Percentiles rank a stretch among this genome's conserved stretches.
phyloP scores from a whole-genome alignment of 148 eudicot species.

The Fagopyrum tataricum region DNA sequence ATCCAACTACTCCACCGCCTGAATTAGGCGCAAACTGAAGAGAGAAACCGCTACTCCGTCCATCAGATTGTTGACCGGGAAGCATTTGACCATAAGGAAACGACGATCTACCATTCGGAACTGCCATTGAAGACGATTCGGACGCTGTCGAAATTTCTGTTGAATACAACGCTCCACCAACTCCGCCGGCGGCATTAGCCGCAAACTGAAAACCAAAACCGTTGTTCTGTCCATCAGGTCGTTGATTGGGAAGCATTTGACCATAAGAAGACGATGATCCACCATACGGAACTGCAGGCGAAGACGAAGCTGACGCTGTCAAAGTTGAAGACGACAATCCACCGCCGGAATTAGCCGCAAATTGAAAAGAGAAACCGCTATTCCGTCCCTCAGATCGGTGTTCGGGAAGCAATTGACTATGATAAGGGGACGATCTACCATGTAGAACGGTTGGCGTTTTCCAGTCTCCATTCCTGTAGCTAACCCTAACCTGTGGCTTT shows the following conservation, averaged over 20 bases:
- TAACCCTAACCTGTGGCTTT: background rate
- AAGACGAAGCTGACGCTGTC: background rate
- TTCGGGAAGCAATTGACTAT: background rate
- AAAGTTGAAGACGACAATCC: background rate
- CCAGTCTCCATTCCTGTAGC: background rate
- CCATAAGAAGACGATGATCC: background rate
- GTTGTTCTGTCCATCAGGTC: background rate
- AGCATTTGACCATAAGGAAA: background rate
- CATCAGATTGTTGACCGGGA: background rate
- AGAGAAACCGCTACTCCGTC: background rate
- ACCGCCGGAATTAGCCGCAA: background rate
- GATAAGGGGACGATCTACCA: constrained; percentile 8
- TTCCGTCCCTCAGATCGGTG: background rate
- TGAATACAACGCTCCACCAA: background rate
- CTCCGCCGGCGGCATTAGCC: background rate
- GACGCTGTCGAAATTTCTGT: background rate
- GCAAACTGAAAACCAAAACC: background rate
- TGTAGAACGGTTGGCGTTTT: background rate
- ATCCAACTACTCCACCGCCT: background rate
- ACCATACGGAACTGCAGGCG: background rate
- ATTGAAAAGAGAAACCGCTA: background rate
- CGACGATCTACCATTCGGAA: no score
- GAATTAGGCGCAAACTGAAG: background rate
- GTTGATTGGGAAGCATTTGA: background rate
- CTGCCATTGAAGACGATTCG: background rate